A percentile compares a stretch with the other conserved stretches of the same genome.
Evolutionary conservation across 176 grass and related monocot species (phyloP).

Genomic region (Coix lacrymajobi): DNA sequence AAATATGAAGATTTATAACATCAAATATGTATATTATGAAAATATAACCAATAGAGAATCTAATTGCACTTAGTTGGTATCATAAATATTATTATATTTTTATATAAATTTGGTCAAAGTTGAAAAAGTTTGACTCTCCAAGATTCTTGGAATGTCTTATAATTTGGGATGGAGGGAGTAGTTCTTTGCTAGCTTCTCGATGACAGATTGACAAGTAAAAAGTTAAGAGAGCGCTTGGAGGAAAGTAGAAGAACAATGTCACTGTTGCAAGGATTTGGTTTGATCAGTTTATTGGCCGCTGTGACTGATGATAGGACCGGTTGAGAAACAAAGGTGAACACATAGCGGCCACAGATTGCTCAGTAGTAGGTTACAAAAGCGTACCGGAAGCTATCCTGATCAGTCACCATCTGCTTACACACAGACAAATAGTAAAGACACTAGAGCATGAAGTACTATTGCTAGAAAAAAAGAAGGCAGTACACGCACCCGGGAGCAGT

Average conservation of each 20-base stretch:
- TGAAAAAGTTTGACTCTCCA: too few relatives aligned
- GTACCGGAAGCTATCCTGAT: conserved; percentile 7
- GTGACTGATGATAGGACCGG: neutral
- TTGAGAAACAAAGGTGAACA: neutral
- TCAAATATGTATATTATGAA: too few relatives aligned
- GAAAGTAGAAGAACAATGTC: neutral
- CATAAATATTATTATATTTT: too few relatives aligned
- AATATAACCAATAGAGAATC: too few relatives aligned
- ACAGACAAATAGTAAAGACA: conserved; percentile 17
- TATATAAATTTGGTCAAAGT: too few relatives aligned
- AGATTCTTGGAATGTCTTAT: too few relatives aligned
- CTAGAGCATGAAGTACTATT: conserved; percentile 6
- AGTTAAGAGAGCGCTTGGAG: neutral
- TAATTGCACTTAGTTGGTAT: too few relatives aligned
- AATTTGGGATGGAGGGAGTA: too few relatives aligned
- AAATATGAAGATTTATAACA: too few relatives aligned
- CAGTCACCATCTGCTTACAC: conserved; percentile 1
- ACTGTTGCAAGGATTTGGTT: neutral
- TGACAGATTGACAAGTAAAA: neutral
- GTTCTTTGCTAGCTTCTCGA: neutral
- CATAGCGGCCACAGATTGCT: conserved; percentile 7
- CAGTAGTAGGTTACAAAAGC: neutral
- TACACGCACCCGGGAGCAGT: conserved; percentile 16
- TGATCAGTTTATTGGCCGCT: neutral
- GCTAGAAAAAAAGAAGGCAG: conserved; percentile 9